Evolutionary conservation across 805 yeast species (phyloP).

Genomic region (Ogataea thermomethanolica): DNA sequence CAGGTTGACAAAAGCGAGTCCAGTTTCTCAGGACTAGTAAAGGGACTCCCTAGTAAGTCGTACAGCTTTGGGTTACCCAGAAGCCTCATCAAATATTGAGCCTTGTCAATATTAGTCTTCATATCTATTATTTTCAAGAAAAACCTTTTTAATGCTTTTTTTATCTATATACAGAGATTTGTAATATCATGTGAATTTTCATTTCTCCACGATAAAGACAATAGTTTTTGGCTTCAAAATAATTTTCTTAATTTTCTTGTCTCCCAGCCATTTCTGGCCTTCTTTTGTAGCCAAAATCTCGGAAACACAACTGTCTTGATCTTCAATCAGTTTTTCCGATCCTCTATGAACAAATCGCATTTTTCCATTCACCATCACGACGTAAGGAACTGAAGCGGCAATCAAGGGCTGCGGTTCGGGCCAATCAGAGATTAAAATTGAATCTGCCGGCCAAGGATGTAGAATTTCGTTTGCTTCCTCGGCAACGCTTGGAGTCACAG

Average conservation of each 20-base stretch:
- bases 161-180: slow-evolving; percentile 8
- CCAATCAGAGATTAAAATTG: slow-evolving; percentile 61
- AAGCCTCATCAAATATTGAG: slow-evolving; percentile 11
- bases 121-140: not conserved
- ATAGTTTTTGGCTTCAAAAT: slow-evolving; percentile 43
- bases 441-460: slow-evolving; percentile 23
- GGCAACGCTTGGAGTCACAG: slow-evolving; percentile 75
- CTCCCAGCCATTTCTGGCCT: slow-evolving; percentile 41
- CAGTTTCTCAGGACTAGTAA: slow-evolving; percentile 26
- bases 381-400: slow-evolving; percentile 42
- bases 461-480: slow-evolving; percentile 78
- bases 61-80: slow-evolving; percentile 27
- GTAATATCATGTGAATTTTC: slow-evolving; percentile 4
- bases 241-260: slow-evolving; percentile 45
- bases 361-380: slow-evolving; percentile 73
- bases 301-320: slow-evolving; percentile 36
- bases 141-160: not conserved
- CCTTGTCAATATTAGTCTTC: not conserved
- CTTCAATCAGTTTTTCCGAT: slow-evolving; percentile 35
- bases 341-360: slow-evolving; percentile 44
- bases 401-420: slow-evolving; percentile 47
- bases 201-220: slow-evolving; percentile 22
- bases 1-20: slow-evolving; percentile 34
- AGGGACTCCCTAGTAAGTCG: slow-evolving; percentile 24
- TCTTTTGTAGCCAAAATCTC: slow-evolving; percentile 33